Conservation (phyloP, 768 basidiomycete species). For the Asterophora lycoperdoides region DNA sequence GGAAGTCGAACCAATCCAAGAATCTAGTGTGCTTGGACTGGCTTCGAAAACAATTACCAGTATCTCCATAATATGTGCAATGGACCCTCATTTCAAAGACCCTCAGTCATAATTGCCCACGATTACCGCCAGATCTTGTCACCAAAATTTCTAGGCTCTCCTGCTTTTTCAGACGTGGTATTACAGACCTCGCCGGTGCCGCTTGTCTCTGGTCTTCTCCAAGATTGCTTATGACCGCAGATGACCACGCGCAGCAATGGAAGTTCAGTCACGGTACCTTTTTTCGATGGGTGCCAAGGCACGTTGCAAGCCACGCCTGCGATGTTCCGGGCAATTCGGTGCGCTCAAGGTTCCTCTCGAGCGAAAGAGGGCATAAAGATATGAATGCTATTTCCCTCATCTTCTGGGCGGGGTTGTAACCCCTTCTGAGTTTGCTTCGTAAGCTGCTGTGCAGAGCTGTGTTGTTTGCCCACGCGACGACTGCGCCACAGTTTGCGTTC, state of each 20-base stretch:
- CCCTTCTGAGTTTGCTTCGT: not conserved
- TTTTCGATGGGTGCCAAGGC: not conserved
- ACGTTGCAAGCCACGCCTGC: not conserved
- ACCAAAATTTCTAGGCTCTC: slow-evolving; percentile 9
- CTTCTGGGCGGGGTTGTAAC: not conserved
- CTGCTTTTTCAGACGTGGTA: slow-evolving; percentile 1
- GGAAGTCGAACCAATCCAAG: not conserved
- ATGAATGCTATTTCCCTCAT: not conserved
- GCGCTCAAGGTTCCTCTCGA: not conserved
- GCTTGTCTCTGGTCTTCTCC: not conserved
- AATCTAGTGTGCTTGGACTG: too few species aligned
- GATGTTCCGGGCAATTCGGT: not conserved
- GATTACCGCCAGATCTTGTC: slow-evolving; percentile 8
- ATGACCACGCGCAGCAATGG: not conserved
- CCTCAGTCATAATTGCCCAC: slow-evolving; percentile 2
- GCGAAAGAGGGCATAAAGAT: not conserved
- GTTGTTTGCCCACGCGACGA: not conserved
- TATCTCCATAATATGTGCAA: not conserved
- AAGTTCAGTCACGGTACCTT: not conserved
- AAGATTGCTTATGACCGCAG: not conserved
- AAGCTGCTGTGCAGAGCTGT: not conserved
- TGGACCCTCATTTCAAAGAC: not conserved
- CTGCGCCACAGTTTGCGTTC: slow-evolving; percentile 14
- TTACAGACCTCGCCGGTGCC: slow-evolving; percentile 8
- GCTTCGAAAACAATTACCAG: not conserved